Percentiles rank a stretch among this genome's conserved stretches.
Evolutionary conservation across 1,284 basidiomycete genomes (phyloP).

Genomic region (Bjerkandera adusta): DNA sequence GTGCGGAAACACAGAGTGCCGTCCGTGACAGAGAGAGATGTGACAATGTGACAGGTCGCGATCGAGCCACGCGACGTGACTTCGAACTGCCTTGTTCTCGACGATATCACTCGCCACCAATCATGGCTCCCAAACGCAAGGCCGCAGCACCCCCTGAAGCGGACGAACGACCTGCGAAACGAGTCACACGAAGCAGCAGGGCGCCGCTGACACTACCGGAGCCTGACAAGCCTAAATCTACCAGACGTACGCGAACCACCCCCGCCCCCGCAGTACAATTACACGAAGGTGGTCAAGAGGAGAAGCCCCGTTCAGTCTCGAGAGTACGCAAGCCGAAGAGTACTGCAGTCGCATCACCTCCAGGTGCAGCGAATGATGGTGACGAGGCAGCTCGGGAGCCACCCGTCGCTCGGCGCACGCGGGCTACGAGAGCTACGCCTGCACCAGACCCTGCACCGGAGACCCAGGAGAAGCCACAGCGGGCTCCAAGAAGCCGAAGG

Average conservation of each 20-base stretch:
- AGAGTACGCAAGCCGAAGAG: too few species aligned
- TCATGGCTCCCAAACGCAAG: constrained; percentile 22
- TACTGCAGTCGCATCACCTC: too few species aligned
- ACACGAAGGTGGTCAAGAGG: too few species aligned
- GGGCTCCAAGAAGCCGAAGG: not conserved
- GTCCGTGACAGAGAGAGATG: constrained; percentile 5
- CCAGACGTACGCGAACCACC: constrained; percentile 3
- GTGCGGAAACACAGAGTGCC: not conserved
- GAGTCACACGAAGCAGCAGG: constrained; percentile 10
- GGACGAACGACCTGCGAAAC: constrained; percentile 13
- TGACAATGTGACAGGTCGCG: constrained; percentile 5
- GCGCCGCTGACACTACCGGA: constrained; percentile 7
- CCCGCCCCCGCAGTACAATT: too few species aligned
- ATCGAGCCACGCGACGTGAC: not conserved
- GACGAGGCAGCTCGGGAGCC: too few species aligned
- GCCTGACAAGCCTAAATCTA: not conserved
- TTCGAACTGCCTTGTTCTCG: not conserved
- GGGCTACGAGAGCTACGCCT: too few species aligned
- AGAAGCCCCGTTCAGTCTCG: too few species aligned
- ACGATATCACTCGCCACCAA: not conserved
- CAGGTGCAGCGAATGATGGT: too few species aligned
- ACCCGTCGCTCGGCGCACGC: too few species aligned
- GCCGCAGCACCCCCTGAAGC: constrained; percentile 1
- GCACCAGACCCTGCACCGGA: too few species aligned
- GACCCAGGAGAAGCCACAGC: too few species aligned